Evolutionary conservation across 208 protist genomes (phyloP), one percentile per base, ranked within the genome.

Genomic region (Crithidia sp.): DNA sequence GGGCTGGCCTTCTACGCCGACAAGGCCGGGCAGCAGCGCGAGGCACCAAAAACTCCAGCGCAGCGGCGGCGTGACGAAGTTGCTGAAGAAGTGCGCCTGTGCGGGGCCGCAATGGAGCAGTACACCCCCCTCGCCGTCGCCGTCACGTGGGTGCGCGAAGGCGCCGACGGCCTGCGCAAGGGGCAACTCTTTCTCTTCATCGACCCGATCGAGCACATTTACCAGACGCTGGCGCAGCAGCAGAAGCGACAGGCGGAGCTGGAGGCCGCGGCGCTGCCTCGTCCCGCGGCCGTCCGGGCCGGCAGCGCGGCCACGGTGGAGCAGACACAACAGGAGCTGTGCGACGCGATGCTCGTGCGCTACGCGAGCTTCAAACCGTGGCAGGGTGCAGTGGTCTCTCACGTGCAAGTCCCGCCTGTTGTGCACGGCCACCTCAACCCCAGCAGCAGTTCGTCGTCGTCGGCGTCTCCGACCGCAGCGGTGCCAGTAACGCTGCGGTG

Each of bases 171-270:
- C 16, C 40, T 64, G 43, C 50, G 70, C 39, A 65, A 76, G 54
- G 90, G 90, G 7, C 87, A 95, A 61, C 66, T 88, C 2, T 95
- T 92, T 64, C 83, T 89, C 66, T 87, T 91, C 58, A 73, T 95
- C 39, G 87, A 95, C 74, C 84, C 85, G 10, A 80, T 92, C 59
- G 65, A 76, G 58, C 87, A 84, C 63, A 59, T 92, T 66, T 70
- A 79, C 43, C 60, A 77, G 56, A 72, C 75, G 4, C 12, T 76
- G n/a, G 45, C 67, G 2, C 72, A 79, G 62, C 67, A 73, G 64
- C 72, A 79, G 68, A 53, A 76, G 50, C 44, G 56, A 43, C 68
- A 70, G 67, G 59, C 66, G 52, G 55, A 66, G n/a, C 43, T 43
- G 59, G 79, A 69, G 58, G 54, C 56, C 0, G 76, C 62, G n/a